These are phyloP conservation scores for Candida khao-thaluensis DNA, from an alignment of 805 yeast species.

Conservation along the genomic window DNA sequence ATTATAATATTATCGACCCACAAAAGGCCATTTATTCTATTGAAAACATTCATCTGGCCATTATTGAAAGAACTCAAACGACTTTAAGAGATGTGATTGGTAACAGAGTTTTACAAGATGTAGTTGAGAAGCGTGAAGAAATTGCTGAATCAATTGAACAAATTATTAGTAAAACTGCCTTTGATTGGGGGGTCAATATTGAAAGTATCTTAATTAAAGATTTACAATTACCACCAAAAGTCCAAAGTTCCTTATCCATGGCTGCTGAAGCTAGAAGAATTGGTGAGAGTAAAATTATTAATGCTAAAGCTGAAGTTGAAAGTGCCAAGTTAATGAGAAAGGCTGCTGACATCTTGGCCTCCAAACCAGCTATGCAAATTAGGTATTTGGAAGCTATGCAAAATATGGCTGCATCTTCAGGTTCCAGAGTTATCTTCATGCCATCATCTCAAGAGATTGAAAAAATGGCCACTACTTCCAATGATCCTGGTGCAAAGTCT, in stretches of 20 bases:
- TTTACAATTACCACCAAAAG: slow-evolving; percentile 51
- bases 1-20: slow-evolving; percentile 66
- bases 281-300: slow-evolving; percentile 74
- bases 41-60: slow-evolving; percentile 51
- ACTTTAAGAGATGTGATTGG: slow-evolving; percentile 74
- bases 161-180: slow-evolving; percentile 60
- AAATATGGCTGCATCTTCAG: slow-evolving; percentile 60
- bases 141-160: slow-evolving; percentile 63
- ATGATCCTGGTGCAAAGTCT: slow-evolving; percentile 2
- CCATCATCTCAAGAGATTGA: slow-evolving; percentile 51
- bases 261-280: slow-evolving; percentile 76
- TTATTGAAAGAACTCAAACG: slow-evolving; percentile 68
- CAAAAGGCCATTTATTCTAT: slow-evolving; percentile 64
- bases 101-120: slow-evolving; percentile 63
- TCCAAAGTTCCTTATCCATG: slow-evolving; percentile 61
- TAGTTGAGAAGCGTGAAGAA: slow-evolving; percentile 70
- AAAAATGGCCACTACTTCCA: slow-evolving; percentile 29
- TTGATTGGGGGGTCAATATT: slow-evolving; percentile 68
- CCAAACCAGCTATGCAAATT: slow-evolving; percentile 76
- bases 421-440: slow-evolving; percentile 73
- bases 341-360: slow-evolving; percentile 73
- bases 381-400: slow-evolving; percentile 79
- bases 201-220: slow-evolving; percentile 71
- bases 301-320: slow-evolving; percentile 75
- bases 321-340: slow-evolving; percentile 73